Conservation (phyloP, 163 green algal genomes). For the Chloromonas sp. region DNA sequence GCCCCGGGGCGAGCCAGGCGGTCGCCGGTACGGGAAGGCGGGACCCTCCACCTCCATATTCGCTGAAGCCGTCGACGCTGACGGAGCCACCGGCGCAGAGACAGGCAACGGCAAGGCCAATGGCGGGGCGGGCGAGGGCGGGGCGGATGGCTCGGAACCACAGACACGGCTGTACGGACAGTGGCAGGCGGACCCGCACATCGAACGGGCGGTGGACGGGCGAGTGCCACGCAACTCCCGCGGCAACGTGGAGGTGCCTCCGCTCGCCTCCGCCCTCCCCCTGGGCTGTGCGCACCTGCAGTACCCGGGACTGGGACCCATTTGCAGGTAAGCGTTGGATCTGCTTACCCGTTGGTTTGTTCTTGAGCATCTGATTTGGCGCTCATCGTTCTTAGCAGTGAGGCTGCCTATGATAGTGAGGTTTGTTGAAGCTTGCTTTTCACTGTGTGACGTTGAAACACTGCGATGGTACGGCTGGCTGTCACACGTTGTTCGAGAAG, state of each 20-base stretch:
- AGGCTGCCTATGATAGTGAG: no score
- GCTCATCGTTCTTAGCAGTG: no score
- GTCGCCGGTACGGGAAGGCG: background rate
- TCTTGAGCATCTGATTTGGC: no score
- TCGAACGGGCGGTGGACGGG: conserved; percentile 38
- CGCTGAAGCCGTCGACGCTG: background rate
- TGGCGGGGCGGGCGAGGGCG: conserved; percentile 2
- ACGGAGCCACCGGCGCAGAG: conserved; percentile 2
- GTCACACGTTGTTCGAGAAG: no score
- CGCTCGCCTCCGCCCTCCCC: conserved; percentile 49
- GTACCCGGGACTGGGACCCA: background rate
- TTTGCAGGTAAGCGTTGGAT: background rate
- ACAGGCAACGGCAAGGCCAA: conserved; percentile 5
- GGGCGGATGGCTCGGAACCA: background rate
- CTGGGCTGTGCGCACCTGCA: conserved; percentile 4
- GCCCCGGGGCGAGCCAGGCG: background rate
- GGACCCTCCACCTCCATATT: background rate
- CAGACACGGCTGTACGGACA: conserved; percentile 65
- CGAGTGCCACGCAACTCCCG: conserved; percentile 69
- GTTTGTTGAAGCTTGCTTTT: no score
- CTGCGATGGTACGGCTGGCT: no score
- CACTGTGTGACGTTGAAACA: no score
- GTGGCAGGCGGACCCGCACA: conserved; percentile 67
- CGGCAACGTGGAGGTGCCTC: conserved; percentile 67
- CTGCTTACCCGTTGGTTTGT: background rate